Evolutionary conservation across 495 filamentous ascomycete genomes (phyloP).

Genomic region (Cenococcum geophilum): DNA sequence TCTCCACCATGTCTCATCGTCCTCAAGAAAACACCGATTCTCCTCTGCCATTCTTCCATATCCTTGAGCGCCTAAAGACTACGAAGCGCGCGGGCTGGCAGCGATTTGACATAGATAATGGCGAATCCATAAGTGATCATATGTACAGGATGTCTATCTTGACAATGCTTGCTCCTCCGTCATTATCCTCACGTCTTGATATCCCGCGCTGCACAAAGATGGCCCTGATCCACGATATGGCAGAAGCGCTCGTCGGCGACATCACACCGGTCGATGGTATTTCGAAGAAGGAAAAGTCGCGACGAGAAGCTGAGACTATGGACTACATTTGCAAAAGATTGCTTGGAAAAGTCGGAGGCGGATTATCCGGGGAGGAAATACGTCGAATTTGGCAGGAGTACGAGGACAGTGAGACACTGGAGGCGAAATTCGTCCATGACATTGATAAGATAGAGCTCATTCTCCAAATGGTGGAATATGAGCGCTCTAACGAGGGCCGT

Average conservation of each 20-base stretch:
- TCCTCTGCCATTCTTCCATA: conserved; percentile 85
- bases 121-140: conserved; percentile 91
- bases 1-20: conserved; percentile 46
- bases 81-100: conserved; percentile 94
- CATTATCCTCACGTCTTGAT: conserved; percentile 63
- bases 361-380: conserved; percentile 60
- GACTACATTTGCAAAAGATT: conserved; percentile 70
- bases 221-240: conserved; percentile 96
- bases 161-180: conserved; percentile 81
- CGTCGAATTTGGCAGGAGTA: conserved; percentile 85
- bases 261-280: conserved; percentile 85
- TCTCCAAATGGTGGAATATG: conserved; percentile 94
- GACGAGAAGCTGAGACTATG: conserved; percentile 83
- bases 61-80: conserved; percentile 88
- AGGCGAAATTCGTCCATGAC: conserved; percentile 88
- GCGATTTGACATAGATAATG: conserved; percentile 66
- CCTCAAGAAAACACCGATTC: conserved; percentile 58
- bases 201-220: conserved; percentile 82
- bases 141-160: conserved; percentile 99
- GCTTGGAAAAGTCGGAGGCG: conserved; percentile 67
- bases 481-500: conserved; percentile 57
- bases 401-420: conserved; percentile 73
- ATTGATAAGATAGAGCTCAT: conserved; percentile 94
- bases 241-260: conserved; percentile 87
- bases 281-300: conserved; percentile 68